Conservation (phyloP, 2,329 filamentous ascomycete species). For the Alternaria angustiovoidea region DNA sequence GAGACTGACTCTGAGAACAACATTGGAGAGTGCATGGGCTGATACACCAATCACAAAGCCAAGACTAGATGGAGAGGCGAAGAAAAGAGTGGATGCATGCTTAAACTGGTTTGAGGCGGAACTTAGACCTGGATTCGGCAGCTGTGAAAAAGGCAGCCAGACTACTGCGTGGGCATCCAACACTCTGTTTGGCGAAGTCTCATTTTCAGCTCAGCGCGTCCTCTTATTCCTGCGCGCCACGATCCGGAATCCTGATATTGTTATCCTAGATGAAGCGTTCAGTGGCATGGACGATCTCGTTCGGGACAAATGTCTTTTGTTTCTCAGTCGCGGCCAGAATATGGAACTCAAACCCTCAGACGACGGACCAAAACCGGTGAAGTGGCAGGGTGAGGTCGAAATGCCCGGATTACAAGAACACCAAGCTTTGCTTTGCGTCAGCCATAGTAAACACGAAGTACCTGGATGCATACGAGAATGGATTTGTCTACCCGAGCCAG, state of each 20-base stretch:
- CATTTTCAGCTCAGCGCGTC: slow-evolving; percentile 84
- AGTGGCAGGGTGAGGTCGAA: slow-evolving; percentile 61
- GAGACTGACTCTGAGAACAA: slow-evolving; percentile 73
- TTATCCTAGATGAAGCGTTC: slow-evolving; percentile 62
- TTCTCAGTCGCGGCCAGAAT: slow-evolving; percentile 66
- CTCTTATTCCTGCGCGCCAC: slow-evolving; percentile 74
- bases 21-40: slow-evolving; percentile 87
- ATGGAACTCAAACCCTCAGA: slow-evolving; percentile 49
- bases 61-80: slow-evolving; percentile 65
- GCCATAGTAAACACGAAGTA: slow-evolving; percentile 89
- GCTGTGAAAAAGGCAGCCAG: slow-evolving; percentile 9
- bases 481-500: slow-evolving; percentile 83
- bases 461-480: slow-evolving; percentile 83
- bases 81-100: slow-evolving; percentile 70
- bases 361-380: slow-evolving; percentile 37
- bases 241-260: slow-evolving; percentile 56
- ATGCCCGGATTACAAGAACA: slow-evolving; percentile 70
- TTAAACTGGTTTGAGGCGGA: slow-evolving; percentile 82
- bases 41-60: slow-evolving; percentile 83
- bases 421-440: slow-evolving; percentile 91
- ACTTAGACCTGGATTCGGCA: slow-evolving; percentile 64
- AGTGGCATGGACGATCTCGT: slow-evolving; percentile 64
- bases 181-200: slow-evolving; percentile 74
- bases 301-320: slow-evolving; percentile 85
- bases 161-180: slow-evolving; percentile 70